A percentile compares a stretch with the other conserved stretches of the same genome.
Conservation (phyloP, 2,329 filamentous ascomycete species). For the Penicillium hordei region DNA sequence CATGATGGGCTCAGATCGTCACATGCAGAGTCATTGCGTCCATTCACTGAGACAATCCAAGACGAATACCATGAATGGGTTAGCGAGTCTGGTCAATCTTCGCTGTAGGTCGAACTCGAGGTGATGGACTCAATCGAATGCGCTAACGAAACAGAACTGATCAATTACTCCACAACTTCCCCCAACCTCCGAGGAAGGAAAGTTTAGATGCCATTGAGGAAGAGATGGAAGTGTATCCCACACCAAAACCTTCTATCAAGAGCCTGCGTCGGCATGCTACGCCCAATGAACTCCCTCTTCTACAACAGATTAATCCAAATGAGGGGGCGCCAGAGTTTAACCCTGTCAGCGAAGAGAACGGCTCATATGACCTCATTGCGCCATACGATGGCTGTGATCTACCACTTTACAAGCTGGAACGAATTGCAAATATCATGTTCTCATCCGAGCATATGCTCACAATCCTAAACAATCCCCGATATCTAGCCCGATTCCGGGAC, state of each 20-base stretch:
- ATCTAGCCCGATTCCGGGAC: conserved; percentile 65
- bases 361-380: conserved; percentile 39
- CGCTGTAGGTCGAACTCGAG: conserved; percentile 6
- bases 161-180: conserved; percentile 26
- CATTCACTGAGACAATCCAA: conserved; percentile 15
- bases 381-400: conserved; percentile 29
- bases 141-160: conserved; percentile 11
- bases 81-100: conserved; percentile 17
- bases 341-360: conserved; percentile 34
- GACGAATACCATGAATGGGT: conserved; percentile 29
- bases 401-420: conserved; percentile 57
- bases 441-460: conserved; percentile 63
- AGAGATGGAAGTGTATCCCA: conserved; percentile 13
- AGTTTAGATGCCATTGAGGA: conserved; percentile 18
- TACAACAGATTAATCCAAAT: conserved; percentile 30
- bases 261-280: conserved; percentile 29
- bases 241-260: conserved; percentile 26
- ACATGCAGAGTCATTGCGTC: conserved; percentile 22
- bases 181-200: conserved; percentile 22
- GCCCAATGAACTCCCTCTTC: conserved; percentile 29
- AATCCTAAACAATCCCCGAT: conserved; percentile 64
- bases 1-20: conserved; percentile 11
- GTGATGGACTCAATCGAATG: not conserved
- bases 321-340: conserved; percentile 29
- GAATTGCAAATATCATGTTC: conserved; percentile 64